phyloP scores from a whole-genome alignment of 768 basidiomycete species.

The Calocybe gangraenosa region DNA sequence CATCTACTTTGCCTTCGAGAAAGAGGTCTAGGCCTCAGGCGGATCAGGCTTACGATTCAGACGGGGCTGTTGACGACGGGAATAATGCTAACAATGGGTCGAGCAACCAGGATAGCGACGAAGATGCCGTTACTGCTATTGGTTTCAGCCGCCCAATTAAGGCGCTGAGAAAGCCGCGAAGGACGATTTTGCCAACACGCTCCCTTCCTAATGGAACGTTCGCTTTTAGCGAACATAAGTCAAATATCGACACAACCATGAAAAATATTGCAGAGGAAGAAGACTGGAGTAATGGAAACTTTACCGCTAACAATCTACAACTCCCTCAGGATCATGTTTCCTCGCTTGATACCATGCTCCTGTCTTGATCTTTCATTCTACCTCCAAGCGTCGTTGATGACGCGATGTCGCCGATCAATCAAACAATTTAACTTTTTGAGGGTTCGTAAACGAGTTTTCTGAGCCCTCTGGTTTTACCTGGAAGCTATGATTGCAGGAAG shows the following conservation, averaged over 20 bases:
- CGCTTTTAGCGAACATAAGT: constrained; percentile 10
- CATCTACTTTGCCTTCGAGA: constrained; percentile 15
- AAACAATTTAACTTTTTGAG: too few species aligned
- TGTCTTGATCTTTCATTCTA: constrained; percentile 2
- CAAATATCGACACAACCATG: constrained; percentile 9
- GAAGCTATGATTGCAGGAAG: too few species aligned
- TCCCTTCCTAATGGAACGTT: constrained; percentile 32
- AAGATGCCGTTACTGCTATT: constrained; percentile 11
- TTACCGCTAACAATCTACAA: constrained; percentile 10
- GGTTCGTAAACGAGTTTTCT: too few species aligned
- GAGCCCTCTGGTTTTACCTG: too few species aligned
- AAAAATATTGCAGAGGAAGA: constrained; percentile 27
- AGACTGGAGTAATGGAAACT: constrained; percentile 35
- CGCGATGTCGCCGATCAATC: neutral
- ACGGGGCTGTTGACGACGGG: constrained; percentile 22
- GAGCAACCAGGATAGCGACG: constrained; percentile 12
- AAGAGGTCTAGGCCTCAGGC: constrained; percentile 36
- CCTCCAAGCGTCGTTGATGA: neutral
- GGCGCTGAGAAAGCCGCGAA: constrained; percentile 33
- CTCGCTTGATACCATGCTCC: constrained; percentile 10
- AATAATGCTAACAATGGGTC: constrained; percentile 10
- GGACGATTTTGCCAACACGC: constrained; percentile 27
- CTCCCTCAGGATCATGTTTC: neutral
- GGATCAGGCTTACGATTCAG: constrained; percentile 22
- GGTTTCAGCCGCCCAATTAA: constrained; percentile 29